Conservation (phyloP, 1,284 basidiomycete species). For the Fereydounia khargensis region DNA sequence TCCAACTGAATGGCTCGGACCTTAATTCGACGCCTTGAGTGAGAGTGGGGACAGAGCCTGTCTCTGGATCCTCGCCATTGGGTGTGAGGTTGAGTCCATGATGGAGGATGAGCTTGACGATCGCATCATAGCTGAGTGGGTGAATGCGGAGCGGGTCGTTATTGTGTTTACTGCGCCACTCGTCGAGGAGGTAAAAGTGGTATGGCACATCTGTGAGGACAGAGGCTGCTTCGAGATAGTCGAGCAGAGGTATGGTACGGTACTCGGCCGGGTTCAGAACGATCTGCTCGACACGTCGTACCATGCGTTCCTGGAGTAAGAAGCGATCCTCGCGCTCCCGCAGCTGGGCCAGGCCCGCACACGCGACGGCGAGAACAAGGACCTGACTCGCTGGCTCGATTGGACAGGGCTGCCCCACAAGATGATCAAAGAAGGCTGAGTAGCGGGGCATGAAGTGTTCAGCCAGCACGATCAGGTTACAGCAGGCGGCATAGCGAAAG, state of each 20-base stretch:
- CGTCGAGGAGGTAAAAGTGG: neutral
- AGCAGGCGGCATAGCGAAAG: slow-evolving; percentile 22
- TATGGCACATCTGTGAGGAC: slow-evolving; percentile 18
- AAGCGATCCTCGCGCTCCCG: slow-evolving; percentile 11
- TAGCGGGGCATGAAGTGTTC: slow-evolving; percentile 23
- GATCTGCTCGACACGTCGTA: slow-evolving; percentile 15
- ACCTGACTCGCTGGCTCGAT: slow-evolving; percentile 13
- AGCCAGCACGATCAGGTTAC: slow-evolving; percentile 18
- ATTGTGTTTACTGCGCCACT: neutral
- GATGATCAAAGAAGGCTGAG: slow-evolving; percentile 7
- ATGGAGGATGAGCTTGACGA: slow-evolving; percentile 15
- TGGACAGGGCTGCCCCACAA: slow-evolving; percentile 10
- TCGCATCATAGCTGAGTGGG: slow-evolving; percentile 23
- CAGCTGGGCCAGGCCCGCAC: slow-evolving; percentile 21
- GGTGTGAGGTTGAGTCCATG: slow-evolving; percentile 32
- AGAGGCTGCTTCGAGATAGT: slow-evolving; percentile 21
- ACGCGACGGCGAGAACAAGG: slow-evolving; percentile 19
- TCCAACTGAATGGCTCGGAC: slow-evolving; percentile 21
- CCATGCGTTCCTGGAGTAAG: slow-evolving; percentile 28
- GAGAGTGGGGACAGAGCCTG: slow-evolving; percentile 4
- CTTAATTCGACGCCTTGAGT: slow-evolving; percentile 5
- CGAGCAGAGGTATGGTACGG: slow-evolving; percentile 16
- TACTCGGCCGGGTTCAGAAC: slow-evolving; percentile 16
- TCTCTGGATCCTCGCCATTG: slow-evolving; percentile 15
- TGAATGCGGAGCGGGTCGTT: slow-evolving; percentile 6